Evolutionary conservation across 805 yeast species (phyloP).

Genomic region (Sugiyamaella americana): DNA sequence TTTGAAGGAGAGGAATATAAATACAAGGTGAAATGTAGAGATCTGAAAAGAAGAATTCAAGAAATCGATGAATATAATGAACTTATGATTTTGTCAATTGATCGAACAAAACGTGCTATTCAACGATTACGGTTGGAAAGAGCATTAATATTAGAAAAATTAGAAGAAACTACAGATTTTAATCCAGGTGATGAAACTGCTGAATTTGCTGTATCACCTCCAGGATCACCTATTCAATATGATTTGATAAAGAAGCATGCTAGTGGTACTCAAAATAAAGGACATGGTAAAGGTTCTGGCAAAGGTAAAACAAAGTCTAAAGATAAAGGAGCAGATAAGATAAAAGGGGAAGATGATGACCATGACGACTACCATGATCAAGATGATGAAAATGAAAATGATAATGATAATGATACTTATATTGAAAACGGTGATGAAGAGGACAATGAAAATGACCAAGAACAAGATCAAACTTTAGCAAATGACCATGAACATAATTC

Average conservation of each 20-base stretch:
- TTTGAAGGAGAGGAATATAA: slow-evolving; percentile 35
- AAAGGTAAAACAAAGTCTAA: slow-evolving; percentile 8
- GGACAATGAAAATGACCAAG: no score
- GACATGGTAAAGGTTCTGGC: neutral
- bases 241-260: slow-evolving; percentile 6
- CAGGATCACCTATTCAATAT: slow-evolving; percentile 20
- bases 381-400: neutral
- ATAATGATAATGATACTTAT: neutral
- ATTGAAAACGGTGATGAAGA: neutral
- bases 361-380: neutral
- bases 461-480: no score
- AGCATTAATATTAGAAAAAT: slow-evolving; percentile 67
- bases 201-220: slow-evolving; percentile 26
- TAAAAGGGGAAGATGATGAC: neutral
- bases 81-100: slow-evolving; percentile 64
- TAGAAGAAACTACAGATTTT: slow-evolving; percentile 46
- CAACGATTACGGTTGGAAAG: slow-evolving; percentile 79
- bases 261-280: slow-evolving; percentile 10
- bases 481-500: neutral
- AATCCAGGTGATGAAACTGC: slow-evolving; percentile 27
- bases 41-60: slow-evolving; percentile 58
- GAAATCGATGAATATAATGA: slow-evolving; percentile 77
- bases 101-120: slow-evolving; percentile 68
- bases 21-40: slow-evolving; percentile 62
- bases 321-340: neutral